These are phyloP conservation scores for Smittium mucronatum DNA, from an alignment of 371 early-diverging fungal genomes.

Conservation along the genomic window DNA sequence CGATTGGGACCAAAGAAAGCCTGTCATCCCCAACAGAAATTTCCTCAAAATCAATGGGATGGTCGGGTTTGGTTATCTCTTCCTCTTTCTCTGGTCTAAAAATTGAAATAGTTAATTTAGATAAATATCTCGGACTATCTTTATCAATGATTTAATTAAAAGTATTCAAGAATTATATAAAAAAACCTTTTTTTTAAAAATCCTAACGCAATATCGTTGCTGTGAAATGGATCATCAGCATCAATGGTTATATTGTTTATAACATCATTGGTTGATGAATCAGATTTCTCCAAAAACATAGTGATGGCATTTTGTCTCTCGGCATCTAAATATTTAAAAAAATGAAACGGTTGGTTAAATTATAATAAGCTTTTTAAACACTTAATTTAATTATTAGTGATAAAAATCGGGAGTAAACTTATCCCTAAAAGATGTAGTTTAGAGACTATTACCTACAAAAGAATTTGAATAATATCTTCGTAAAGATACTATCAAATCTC, in stretches of 20 bases:
- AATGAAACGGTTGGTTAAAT: background rate
- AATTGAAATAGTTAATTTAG: background rate
- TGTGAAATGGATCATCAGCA: slow-evolving; percentile 11
- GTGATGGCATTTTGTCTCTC: slow-evolving; percentile 95
- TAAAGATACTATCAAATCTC: slow-evolving; percentile 90
- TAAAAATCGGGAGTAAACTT: slow-evolving; percentile 13
- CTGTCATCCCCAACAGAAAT: background rate
- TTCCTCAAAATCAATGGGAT: background rate
- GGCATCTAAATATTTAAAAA: slow-evolving; percentile 41
- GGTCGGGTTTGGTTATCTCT: background rate
- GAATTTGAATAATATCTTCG: slow-evolving; percentile 86
- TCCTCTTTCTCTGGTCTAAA: too few relatives aligned
- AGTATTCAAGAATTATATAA: background rate
- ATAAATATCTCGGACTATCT: background rate
- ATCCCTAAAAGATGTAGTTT: too few relatives aligned
- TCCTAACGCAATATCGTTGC: slow-evolving; percentile 6
- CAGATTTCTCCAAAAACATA: slow-evolving; percentile 54
- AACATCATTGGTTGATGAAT: background rate
- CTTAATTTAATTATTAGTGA: background rate
- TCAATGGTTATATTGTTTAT: background rate
- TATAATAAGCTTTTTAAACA: too few relatives aligned
- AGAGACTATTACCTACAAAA: slow-evolving; percentile 45
- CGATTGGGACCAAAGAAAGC: too few relatives aligned
- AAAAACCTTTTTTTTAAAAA: slow-evolving; percentile 3
- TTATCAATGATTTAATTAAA: background rate